Evolutionary conservation across 2,329 filamentous ascomycete species (phyloP).

Genomic region (Neofusicoccum laricinum): DNA sequence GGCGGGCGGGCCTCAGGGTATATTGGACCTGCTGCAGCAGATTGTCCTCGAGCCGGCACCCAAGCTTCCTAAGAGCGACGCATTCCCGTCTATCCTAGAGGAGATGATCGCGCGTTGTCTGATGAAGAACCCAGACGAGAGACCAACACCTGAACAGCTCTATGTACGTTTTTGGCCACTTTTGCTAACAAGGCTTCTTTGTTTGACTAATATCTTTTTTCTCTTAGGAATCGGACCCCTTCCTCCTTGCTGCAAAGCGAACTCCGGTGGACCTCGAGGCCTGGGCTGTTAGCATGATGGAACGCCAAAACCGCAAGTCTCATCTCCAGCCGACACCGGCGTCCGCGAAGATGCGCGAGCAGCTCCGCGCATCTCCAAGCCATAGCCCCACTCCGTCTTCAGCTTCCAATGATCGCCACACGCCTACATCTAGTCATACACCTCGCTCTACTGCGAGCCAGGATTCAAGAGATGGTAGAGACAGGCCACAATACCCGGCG

Average conservation of each 20-base stretch:
- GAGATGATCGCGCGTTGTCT: conserved; percentile 97
- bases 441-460: conserved; percentile 6
- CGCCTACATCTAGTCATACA: conserved; percentile 20
- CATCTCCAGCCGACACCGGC: conserved; percentile 81
- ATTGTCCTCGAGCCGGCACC: conserved; percentile 97
- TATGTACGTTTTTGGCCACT: conserved; percentile 62
- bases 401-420: conserved; percentile 21
- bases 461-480: conserved; percentile 23
- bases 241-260: conserved; percentile 92
- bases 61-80: conserved; percentile 91
- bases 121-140: conserved; percentile 80
- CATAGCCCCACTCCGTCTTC: conserved; percentile 24
- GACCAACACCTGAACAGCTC: conserved; percentile 89
- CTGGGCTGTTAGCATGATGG: conserved; percentile 93
- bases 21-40: conserved; percentile 91
- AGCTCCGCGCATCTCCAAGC: conserved; percentile 31
- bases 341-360: conserved; percentile 52
- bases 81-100: conserved; percentile 90
- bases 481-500: conserved; percentile 40
- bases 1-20: conserved; percentile 76
- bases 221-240: conserved; percentile 79
- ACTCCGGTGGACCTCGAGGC: conserved; percentile 91
- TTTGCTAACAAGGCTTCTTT: neutral
- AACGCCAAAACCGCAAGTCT: conserved; percentile 91
- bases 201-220: conserved; percentile 20